phyloP scores from a whole-genome alignment of 495 filamentous ascomycete species.

The Podospora conica region DNA sequence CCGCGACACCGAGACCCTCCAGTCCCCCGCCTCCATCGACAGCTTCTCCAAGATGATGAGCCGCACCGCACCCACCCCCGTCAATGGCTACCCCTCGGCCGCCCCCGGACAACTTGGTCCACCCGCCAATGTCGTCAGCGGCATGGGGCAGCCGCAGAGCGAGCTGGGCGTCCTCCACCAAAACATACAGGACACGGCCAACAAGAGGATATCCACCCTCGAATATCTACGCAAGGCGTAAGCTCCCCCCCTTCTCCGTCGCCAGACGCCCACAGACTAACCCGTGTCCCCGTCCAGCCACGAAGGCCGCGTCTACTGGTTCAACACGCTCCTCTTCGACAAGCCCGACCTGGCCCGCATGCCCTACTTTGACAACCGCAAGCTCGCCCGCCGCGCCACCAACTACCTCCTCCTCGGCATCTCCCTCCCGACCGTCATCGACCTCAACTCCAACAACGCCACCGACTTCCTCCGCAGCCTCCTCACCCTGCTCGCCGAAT shows the following conservation, averaged over 20 bases:
- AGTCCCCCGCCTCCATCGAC: conserved; percentile 30
- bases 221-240: conserved; percentile 90
- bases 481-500: conserved; percentile 81
- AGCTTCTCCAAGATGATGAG: conserved; percentile 41
- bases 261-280: conserved; percentile 10
- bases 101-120: conserved; percentile 25
- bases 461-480: conserved; percentile 82
- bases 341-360: conserved; percentile 72
- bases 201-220: conserved; percentile 92
- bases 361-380: conserved; percentile 76
- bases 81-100: conserved; percentile 25
- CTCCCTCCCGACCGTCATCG: conserved; percentile 81
- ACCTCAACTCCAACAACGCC: conserved; percentile 69
- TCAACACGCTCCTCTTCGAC: conserved; percentile 89
- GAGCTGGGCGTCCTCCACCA: conserved; percentile 52
- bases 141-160: conserved; percentile 22
- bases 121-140: conserved; percentile 26
- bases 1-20: conserved; percentile 26
- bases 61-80: conserved; percentile 29
- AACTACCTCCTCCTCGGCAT: conserved; percentile 91
- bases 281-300: conserved; percentile 49
- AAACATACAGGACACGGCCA: conserved; percentile 81
- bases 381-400: conserved; percentile 76
- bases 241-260: conserved; percentile 24
- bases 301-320: conserved; percentile 93